Evolutionary conservation across 768 basidiomycete species (phyloP).

Genomic region (Pulveroboletus sp.): DNA sequence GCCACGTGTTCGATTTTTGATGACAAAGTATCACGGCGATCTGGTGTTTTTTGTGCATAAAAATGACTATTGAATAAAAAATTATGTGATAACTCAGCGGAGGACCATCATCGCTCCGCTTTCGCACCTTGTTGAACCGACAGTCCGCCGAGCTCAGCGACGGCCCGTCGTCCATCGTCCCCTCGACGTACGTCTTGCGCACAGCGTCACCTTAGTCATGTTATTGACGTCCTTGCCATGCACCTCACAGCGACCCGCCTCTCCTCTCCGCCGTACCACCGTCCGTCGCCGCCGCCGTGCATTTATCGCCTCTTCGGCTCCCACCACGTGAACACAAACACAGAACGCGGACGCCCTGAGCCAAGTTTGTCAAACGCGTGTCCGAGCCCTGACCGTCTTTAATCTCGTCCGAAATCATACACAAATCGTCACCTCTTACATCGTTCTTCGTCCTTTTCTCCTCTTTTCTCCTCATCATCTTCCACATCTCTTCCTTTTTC

Average conservation of each 20-base stretch:
- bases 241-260: background rate
- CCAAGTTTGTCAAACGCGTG: constrained; percentile 38
- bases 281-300: constrained; percentile 9
- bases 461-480: constrained; percentile 11
- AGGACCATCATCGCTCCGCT: constrained; percentile 11
- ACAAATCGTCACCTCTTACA: constrained; percentile 27
- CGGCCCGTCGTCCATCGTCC: constrained; percentile 17
- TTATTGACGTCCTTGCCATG: constrained; percentile 29
- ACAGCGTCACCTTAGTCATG: constrained; percentile 12
- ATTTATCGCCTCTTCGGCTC: constrained; percentile 30
- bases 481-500: constrained; percentile 33
- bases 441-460: constrained; percentile 16
- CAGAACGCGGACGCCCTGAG: constrained; percentile 28
- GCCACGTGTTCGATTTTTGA: no score
- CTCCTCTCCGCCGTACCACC: constrained; percentile 22
- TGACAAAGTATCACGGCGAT: no score
- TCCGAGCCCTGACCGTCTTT: constrained; percentile 32
- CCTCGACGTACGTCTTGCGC: constrained; percentile 25
- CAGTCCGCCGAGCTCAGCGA: constrained; percentile 38
- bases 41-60: no score
- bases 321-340: constrained; percentile 34
- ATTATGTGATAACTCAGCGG: constrained; percentile 22
- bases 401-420: constrained; percentile 34
- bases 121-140: constrained; percentile 19
- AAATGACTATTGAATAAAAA: background rate